Evolutionary conservation across 2,329 filamentous ascomycete genomes (phyloP), one percentile per base, ranked within the genome.

Genomic region (Neurospora sp.): DNA sequence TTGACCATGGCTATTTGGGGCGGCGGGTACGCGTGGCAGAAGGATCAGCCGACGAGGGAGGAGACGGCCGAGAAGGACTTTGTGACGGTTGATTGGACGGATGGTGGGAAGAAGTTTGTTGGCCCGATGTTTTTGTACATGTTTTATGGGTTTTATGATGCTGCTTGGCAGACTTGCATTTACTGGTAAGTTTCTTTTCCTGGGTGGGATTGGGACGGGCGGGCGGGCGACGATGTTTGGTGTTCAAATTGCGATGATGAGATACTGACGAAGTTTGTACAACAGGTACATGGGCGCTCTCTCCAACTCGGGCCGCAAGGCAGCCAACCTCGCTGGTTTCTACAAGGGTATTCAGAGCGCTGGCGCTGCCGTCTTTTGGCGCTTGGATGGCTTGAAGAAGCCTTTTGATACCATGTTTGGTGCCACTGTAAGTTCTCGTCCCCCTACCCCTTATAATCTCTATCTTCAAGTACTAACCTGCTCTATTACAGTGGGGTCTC

Each of bases 71-170:
- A 73, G 33, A 38, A 69, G 8, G 66, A 15, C n/a, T 80, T 76
- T 73, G 37, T 67, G 1, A 74, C 75, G 38, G 57, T 81, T 67
- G 92, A 96, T 79, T 96, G 91, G 89, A 85, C 83, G 2, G 84
- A 88, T 69, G 80, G 83, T 37, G 88, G 87, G 69, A 72, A 79
- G 70, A 70, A 73, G 28, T 96, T 91, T 77, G 84, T 90, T 70
- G 92, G 91, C 0, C 91, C 92, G 12, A 92, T 97, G 87, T 92
- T 97, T 79, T 82, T 97, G 68, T 96, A 93, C 83, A 92, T 97
- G 76, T 94, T 94, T 80, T 96, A 96, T 78, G 93, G 93, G 52
- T 90, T 96, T 80, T 96, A 90, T 75, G 95, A 97, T 78, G 92
- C 94, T 62, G 87, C 89, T 69, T 97, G 93, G 90, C 95, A 98